Base-by-base conservation (phyloP, 495 filamentous ascomycete genomes). In the Aspergillus homomorphus region DNA sequence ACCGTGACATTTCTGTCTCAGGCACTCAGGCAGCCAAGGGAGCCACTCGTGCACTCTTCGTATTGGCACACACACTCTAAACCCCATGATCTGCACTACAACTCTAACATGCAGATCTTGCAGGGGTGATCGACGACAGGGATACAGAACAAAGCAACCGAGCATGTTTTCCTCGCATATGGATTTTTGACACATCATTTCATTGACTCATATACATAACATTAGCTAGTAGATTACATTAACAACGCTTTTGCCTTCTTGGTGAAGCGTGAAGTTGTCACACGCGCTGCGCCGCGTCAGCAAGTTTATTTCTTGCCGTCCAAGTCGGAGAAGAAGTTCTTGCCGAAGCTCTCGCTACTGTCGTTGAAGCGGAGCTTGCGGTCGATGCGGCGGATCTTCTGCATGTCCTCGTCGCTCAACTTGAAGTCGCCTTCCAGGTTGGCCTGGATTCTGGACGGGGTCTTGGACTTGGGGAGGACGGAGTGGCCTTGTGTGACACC, bases 391-490 rank as follows among this genome's bases (percentile, higher is more conserved):
- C 74, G 69, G 60, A 87, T 82, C 69, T 76, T 78, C 64, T 77
- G 64, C 65, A 86, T 63, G 56, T 87, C 83, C n/a, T 67, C 67
- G 0, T 65, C 65, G 1, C 64, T 68, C 0, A 88, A 67, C 67
- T 80, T 79, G 62, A 88, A 88, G 51, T 85, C 84, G 1, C 78
- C 80, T 33, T 82, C 82, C 16, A 87, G 59, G 60, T 88, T 88
- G 15, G 57, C 60, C 62, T 69, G 73, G 59, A 88, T 87, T 7
- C 85, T 62, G 22, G 67, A 65, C 0, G 80, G 78, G 0, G 81
- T 80, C 63, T 81, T 82, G 42, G 77, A 80, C 75, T 91, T 92
- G 3, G 87, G 86, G 50, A 92, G 76, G 12, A 91, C 87, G 5
- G 74, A 75, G 26, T 82, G 82, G 10, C 84, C 87, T 24, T 81